phyloP scores from a whole-genome alignment of 2,329 filamentous ascomycete genomes.

The Nemania abortiva region DNA sequence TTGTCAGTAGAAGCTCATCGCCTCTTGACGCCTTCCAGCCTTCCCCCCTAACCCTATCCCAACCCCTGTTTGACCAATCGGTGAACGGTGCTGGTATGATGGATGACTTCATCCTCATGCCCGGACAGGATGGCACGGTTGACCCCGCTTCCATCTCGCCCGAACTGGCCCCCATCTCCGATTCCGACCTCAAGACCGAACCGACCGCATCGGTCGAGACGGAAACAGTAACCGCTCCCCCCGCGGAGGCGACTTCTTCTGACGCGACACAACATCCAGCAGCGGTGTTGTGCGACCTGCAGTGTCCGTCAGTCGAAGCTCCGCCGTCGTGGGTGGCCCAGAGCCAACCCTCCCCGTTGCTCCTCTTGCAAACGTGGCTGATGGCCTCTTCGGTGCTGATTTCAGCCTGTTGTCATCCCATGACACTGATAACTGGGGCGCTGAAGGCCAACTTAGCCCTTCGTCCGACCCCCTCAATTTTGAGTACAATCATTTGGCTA shows the following conservation, averaged over 20 bases:
- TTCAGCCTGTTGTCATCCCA: slow-evolving; percentile 75
- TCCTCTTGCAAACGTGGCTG: slow-evolving; percentile 70
- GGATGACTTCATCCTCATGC: slow-evolving; percentile 59
- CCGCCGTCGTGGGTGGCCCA: slow-evolving; percentile 60
- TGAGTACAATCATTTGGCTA: slow-evolving; percentile 76
- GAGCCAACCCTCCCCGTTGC: slow-evolving; percentile 60
- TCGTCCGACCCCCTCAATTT: slow-evolving; percentile 74
- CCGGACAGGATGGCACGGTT: slow-evolving; percentile 63
- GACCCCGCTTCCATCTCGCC: slow-evolving; percentile 73
- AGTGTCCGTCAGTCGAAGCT: slow-evolving; percentile 91
- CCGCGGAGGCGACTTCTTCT: slow-evolving; percentile 66
- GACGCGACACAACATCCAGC: slow-evolving; percentile 99
- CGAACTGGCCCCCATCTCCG: slow-evolving; percentile 64
- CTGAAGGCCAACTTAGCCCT: slow-evolving; percentile 82
- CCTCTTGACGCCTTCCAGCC: slow-evolving; percentile 58
- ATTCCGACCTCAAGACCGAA: slow-evolving; percentile 52
- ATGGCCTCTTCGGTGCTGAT: slow-evolving; percentile 76
- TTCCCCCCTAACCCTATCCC: slow-evolving; percentile 68
- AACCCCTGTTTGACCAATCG: slow-evolving; percentile 66
- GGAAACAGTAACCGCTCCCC: slow-evolving; percentile 40
- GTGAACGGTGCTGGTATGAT: slow-evolving; percentile 52
- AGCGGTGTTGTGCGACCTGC: slow-evolving; percentile 99
- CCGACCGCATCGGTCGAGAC: slow-evolving; percentile 37
- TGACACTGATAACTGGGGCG: slow-evolving; percentile 80
- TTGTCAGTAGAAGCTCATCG: slow-evolving; percentile 56